Base-by-base conservation (phyloP, 1,284 basidiomycete genomes). In the Malassezia nana region DNA sequence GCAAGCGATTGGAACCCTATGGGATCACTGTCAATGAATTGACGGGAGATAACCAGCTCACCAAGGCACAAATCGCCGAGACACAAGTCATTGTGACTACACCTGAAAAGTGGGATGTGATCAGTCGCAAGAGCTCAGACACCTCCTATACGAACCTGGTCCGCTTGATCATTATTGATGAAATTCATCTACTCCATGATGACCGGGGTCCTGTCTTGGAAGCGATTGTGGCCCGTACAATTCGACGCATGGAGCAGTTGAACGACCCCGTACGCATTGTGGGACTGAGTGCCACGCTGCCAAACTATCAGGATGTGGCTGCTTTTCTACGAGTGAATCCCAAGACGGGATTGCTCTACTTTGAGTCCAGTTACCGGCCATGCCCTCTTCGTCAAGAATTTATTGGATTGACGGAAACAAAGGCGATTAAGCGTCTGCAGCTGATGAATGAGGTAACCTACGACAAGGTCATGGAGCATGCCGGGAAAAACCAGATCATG, bases 361-460 rank as follows among this genome's bases (percentile, higher is more conserved):
- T 98, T 72, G 92, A 98, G 41, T 44, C 67, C 83, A 89, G 0
- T 83, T 89, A 0, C 89, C 82, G 94, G 42, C 94, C 94, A 9
- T 95, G 92, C 70, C 87, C 85, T 1, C 83, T 98, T 31, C 89
- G 92, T 72, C 91, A 96, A 66, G 89, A 95, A 69, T 96, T 95
- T 75, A 84, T 98, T 60, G 94, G 94, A 58, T 84, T 99, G 59
- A 96, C 92, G 0, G 94, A 98, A 78, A 96, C 95, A 80, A 98
- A 96, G 77, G 94, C 94, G 0, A 96, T 98, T 80, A 96, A 94
- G 76, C 83, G 94, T 4, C 87, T 92, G 72, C 90, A 96, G 73
- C 84, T 96, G 58, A 92, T 90, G 82, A 99, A 99, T 77, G 91
- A 98, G 74, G 91, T 98, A 35, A 94, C 91, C 75, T 98, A 98